Evolutionary conservation across 1,139 yeast species (phyloP).

Genomic region (Geotrichum histeridarum): DNA sequence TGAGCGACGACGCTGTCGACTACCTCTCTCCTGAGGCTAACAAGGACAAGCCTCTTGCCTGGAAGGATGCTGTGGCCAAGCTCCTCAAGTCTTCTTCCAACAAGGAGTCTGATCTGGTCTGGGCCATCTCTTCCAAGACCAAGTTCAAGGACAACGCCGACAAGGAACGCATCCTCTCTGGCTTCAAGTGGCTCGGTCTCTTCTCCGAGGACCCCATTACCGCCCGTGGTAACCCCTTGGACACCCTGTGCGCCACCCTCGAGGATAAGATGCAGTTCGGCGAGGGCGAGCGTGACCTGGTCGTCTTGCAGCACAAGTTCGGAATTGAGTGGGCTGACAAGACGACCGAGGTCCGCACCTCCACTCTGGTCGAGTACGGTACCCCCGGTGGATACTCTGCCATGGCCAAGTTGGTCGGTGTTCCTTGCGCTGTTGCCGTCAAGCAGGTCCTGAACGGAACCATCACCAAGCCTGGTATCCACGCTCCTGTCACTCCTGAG

Average conservation of each 20-base stretch:
- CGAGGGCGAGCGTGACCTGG: constrained; percentile 92
- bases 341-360: constrained; percentile 80
- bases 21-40: constrained; percentile 42
- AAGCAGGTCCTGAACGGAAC: constrained; percentile 82
- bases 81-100: constrained; percentile 70
- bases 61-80: constrained; percentile 84
- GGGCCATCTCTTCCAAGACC: constrained; percentile 72
- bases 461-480: constrained; percentile 72
- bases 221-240: constrained; percentile 92
- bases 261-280: constrained; percentile 96
- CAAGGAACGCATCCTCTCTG: constrained; percentile 78
- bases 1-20: constrained; percentile 66
- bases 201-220: constrained; percentile 70
- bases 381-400: constrained; percentile 90
- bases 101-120: constrained; percentile 65
- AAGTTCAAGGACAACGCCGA: constrained; percentile 76
- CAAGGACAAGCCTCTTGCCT: constrained; percentile 49
- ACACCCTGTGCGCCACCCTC: constrained; percentile 91
- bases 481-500: constrained; percentile 90
- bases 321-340: constrained; percentile 97
- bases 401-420: constrained; percentile 98
- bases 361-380: constrained; percentile 94
- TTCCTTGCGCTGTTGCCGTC: constrained; percentile 95
- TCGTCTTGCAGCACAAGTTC: constrained; percentile 92
- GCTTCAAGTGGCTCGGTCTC: constrained; percentile 91